These are phyloP conservation scores for Papiliotrema nemorosa DNA, from an alignment of 1,284 basidiomycete species.

Conservation along the genomic window DNA sequence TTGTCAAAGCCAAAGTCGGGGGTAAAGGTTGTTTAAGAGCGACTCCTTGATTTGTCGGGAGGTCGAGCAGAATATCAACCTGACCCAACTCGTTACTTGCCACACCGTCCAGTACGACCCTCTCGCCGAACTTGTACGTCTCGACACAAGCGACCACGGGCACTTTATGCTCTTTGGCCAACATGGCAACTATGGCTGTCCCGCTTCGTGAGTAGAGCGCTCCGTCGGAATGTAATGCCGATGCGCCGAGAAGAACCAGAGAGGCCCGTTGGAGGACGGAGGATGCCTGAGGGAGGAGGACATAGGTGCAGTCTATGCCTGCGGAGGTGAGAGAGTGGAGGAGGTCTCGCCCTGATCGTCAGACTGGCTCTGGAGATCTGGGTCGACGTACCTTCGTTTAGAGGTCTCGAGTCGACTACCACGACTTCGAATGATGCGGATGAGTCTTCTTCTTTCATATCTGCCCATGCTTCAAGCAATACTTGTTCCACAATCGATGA, in stretches of 20 bases:
- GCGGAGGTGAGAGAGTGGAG: constrained; percentile 67
- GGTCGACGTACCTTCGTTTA: constrained; percentile 70
- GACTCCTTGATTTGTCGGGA: constrained; percentile 19
- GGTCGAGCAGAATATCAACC: constrained; percentile 26
- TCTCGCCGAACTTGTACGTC: constrained; percentile 97
- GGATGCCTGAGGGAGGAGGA: constrained; percentile 81
- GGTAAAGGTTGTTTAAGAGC: constrained; percentile 11
- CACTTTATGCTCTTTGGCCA: constrained; percentile 81
- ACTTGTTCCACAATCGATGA: constrained; percentile 93
- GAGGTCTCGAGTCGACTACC: constrained; percentile 89
- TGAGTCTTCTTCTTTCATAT: constrained; percentile 55
- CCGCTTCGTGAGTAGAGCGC: constrained; percentile 91
- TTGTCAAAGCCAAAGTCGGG: constrained; percentile 61
- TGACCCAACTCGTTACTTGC: constrained; percentile 91
- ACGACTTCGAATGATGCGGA: constrained; percentile 82
- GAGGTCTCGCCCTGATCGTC: constrained; percentile 63
- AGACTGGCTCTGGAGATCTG: not conserved
- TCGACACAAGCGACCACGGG: constrained; percentile 97
- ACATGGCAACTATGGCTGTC: constrained; percentile 93
- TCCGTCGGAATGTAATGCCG: constrained; percentile 91
- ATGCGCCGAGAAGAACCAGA: constrained; percentile 85
- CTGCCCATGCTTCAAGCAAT: constrained; percentile 65
- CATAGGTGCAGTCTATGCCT: constrained; percentile 84
- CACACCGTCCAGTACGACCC: constrained; percentile 88
- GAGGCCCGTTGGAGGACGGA: constrained; percentile 74